These are phyloP conservation scores for Aspergillus novofumigatus DNA, from an alignment of 2,329 filamentous ascomycete genomes.

Conservation along the genomic window DNA sequence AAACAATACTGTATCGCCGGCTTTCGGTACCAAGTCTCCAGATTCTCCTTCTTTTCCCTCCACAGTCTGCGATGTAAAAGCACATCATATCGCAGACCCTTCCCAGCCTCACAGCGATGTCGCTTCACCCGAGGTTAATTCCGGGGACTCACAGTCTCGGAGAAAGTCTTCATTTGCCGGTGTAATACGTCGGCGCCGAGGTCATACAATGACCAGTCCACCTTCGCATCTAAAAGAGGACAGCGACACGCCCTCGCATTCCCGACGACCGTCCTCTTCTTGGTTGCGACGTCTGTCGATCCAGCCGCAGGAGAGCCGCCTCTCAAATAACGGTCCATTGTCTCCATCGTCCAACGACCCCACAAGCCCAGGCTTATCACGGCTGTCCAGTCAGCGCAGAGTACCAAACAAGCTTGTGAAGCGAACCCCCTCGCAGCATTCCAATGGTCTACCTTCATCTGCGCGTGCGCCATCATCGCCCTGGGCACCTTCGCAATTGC, in stretches of 20 bases:
- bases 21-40: slow-evolving; percentile 13
- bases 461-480: slow-evolving; percentile 28
- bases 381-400: slow-evolving; percentile 27
- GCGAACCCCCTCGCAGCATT: slow-evolving; percentile 53
- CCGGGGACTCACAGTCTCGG: slow-evolving; percentile 15
- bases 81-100: slow-evolving; percentile 5
- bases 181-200: slow-evolving; percentile 31
- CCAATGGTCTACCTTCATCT: slow-evolving; percentile 37
- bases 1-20: slow-evolving; percentile 10
- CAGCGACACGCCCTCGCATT: slow-evolving; percentile 20
- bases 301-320: slow-evolving; percentile 42
- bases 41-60: slow-evolving; percentile 16
- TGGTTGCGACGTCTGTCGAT: slow-evolving; percentile 57
- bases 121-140: slow-evolving; percentile 6
- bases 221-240: slow-evolving; percentile 26
- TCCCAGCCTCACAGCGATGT: slow-evolving; percentile 13
- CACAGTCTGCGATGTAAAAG: slow-evolving; percentile 11
- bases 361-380: slow-evolving; percentile 46
- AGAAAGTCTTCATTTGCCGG: slow-evolving; percentile 26
- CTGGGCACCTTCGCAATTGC: slow-evolving; percentile 47
- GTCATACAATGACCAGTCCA: slow-evolving; percentile 34
- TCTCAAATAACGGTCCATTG: slow-evolving; percentile 47
- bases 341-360: slow-evolving; percentile 54
- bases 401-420: slow-evolving; percentile 61
- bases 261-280: slow-evolving; percentile 43